Evolutionary conservation across 805 yeast genomes (phyloP).

Genomic region (Schwanniomyces vanrijiae): DNA sequence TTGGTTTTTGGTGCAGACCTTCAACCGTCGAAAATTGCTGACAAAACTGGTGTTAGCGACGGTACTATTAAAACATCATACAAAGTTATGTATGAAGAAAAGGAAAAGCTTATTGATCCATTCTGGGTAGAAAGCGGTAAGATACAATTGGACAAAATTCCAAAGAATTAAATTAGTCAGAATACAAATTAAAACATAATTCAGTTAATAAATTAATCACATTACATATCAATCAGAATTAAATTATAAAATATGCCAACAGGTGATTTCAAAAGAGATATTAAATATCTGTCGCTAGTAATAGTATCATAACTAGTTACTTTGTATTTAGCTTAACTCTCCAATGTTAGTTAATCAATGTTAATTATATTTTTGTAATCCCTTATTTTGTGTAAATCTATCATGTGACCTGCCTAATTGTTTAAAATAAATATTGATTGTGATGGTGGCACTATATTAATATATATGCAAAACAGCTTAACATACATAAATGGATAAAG

Average conservation of each 20-base stretch:
- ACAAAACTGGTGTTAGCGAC: conserved; percentile 93
- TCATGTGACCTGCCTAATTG: background rate
- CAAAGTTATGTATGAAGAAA: conserved; percentile 74
- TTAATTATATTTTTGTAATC: too few relatives aligned
- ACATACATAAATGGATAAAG: background rate
- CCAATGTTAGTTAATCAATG: too few relatives aligned
- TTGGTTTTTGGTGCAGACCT: conserved; percentile 79
- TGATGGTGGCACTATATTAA: background rate
- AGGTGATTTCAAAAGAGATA: too few relatives aligned
- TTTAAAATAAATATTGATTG: background rate
- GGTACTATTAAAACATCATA: conserved; percentile 95
- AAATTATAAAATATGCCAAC: too few relatives aligned
- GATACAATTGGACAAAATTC: conserved; percentile 49
- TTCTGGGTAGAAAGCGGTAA: conserved; percentile 71
- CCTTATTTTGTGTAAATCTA: background rate
- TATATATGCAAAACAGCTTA: background rate
- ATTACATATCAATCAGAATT: too few relatives aligned
- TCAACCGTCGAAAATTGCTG: conserved; percentile 79
- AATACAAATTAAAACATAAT: background rate
- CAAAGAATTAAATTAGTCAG: conserved; percentile 17
- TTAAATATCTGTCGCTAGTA: too few relatives aligned
- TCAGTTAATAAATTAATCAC: too few relatives aligned
- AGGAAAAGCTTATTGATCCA: conserved; percentile 65
- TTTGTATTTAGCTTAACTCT: too few relatives aligned
- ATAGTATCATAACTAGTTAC: too few relatives aligned